Conservation (phyloP, 164 flowering plant genomes). For the Malania oleifera region DNA sequence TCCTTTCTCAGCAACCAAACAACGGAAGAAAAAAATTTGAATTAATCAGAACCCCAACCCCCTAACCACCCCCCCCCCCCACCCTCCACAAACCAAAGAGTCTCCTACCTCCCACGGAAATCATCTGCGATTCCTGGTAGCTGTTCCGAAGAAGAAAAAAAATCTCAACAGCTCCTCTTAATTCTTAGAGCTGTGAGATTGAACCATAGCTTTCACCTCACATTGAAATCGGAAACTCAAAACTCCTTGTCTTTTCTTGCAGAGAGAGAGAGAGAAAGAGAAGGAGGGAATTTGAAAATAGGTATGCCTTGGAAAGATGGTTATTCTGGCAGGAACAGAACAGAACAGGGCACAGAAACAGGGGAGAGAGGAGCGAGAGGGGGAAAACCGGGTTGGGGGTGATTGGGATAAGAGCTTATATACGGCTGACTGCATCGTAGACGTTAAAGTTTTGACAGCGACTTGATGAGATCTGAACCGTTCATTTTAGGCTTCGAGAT, state of each 20-base stretch:
- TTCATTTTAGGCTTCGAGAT: constrained; percentile 14
- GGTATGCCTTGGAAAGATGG: constrained; percentile 27
- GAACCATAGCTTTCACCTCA: neutral
- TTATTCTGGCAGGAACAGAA: constrained; percentile 26
- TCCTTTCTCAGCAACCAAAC: neutral
- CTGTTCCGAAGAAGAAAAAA: neutral
- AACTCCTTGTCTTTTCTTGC: no score
- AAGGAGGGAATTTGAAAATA: neutral
- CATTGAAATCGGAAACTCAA: no score
- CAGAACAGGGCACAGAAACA: no score
- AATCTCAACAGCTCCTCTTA: neutral
- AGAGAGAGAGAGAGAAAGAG: constrained; percentile 3
- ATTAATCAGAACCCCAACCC: no score
- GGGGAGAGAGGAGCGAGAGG: constrained; percentile 10
- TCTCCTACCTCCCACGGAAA: constrained; percentile 20
- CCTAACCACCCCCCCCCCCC: no score
- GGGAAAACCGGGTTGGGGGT: constrained; percentile 13
- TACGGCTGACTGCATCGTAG: neutral
- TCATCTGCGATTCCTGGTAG: constrained; percentile 4
- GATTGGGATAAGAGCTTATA: constrained; percentile 31
- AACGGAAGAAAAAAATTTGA: neutral
- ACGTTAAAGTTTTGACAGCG: neutral
- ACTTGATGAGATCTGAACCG: constrained; percentile 17
- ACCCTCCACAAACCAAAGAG: no score
- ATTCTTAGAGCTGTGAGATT: neutral